Base-by-base conservation (phyloP, 2,329 filamentous ascomycete genomes). In the Alternaria alternata region DNA sequence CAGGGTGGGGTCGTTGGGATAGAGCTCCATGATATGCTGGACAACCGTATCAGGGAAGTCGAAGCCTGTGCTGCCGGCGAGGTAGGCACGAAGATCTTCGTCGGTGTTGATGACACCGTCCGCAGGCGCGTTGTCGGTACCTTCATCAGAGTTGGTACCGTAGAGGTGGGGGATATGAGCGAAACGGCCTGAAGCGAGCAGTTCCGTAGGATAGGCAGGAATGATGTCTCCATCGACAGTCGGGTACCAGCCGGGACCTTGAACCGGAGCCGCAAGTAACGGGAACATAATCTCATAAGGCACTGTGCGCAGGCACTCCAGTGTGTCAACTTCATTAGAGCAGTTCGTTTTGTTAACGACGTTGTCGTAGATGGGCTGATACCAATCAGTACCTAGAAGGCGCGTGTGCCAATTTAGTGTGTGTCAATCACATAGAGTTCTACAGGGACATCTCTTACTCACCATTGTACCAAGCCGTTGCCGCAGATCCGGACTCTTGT, bases 71-170 rank as follows among this genome's bases (percentile, higher is more conserved):
- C 67, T 75, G 54, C 73, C 72, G 20, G 75, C 67, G 5, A 79
- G 74, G 47, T 69, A 77, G 61, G 61, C 62, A 53, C 69, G 71
- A 18, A 78, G 85, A 59, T 89, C 81, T 16, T 79, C 80, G 20
- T 82, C 84, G 2, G 84, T 88, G 72, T 89, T 85, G 65, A 90
- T 84, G 30, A 74, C 59, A 18, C 83, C 85, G 20, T 83, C 85
- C 2, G 66, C 75, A 2, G 83, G 82, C 0, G 81, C 84, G 68
- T 89, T 89, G 9, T 81, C 80, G 1, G 85, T 86, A 2, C 88
- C 89, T 75, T 92, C 89, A 67, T 91, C 89, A 0, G 84, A 84
- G 74, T 91, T 91, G 26, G 83, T 84, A 7, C 90, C 89, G 55
- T 86, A 81, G 4, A 92, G 79, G 54, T 90, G 83, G 0, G 88